phyloP scores from a whole-genome alignment of 495 filamentous ascomycete species.

The Aspergillus cristatus region DNA sequence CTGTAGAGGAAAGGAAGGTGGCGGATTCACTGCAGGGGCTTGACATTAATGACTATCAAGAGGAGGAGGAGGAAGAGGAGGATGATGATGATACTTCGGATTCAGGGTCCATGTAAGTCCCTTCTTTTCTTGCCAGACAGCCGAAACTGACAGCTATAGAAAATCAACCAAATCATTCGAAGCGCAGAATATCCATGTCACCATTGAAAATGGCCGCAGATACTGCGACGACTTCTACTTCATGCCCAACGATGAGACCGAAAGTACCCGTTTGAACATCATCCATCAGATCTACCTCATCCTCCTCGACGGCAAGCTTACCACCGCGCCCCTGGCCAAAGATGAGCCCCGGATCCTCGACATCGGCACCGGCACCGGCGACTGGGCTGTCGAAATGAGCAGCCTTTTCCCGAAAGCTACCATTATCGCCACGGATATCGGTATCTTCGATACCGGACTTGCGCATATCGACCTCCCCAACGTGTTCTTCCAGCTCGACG shows the following conservation, averaged over 20 bases:
- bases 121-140: background rate
- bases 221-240: constrained; percentile 61
- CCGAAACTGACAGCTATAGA: constrained; percentile 22
- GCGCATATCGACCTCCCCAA: constrained; percentile 49
- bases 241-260: constrained; percentile 68
- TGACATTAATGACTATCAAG: constrained; percentile 10
- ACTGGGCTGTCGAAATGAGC: constrained; percentile 69
- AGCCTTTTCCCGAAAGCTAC: constrained; percentile 52
- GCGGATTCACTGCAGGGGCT: constrained; percentile 1
- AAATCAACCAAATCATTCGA: constrained; percentile 52
- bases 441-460: constrained; percentile 34
- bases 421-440: constrained; percentile 62
- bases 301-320: constrained; percentile 50
- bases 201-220: constrained; percentile 54
- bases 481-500: constrained; percentile 61
- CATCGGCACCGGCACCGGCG: constrained; percentile 59
- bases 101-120: constrained; percentile 19
- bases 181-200: constrained; percentile 44
- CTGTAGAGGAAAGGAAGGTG: constrained; percentile 3
- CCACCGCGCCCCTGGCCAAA: constrained; percentile 45
- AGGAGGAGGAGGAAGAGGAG: constrained; percentile 8
- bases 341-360: constrained; percentile 52
- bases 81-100: constrained; percentile 15
- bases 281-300: constrained; percentile 57
- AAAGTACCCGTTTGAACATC: constrained; percentile 62